These are phyloP conservation scores for Schizosaccharomyces lindneri DNA, from an alignment of 805 yeast species.

Conservation along the genomic window DNA sequence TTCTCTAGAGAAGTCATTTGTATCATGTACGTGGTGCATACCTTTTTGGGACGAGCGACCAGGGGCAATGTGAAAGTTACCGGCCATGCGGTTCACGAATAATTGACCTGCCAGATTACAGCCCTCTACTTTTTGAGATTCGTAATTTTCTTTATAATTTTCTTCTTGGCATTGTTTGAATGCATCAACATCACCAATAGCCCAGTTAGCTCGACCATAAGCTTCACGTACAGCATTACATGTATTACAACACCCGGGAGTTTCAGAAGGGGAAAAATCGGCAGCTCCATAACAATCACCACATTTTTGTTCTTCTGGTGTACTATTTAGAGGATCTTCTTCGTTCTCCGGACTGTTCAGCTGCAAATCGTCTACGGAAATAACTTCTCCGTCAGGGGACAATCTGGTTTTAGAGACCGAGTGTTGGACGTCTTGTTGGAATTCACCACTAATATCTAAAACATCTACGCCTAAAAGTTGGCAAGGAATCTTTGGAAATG, in stretches of 20 bases:
- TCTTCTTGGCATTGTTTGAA: conserved; percentile 78
- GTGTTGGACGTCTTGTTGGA: conserved; percentile 45
- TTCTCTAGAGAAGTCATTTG: conserved; percentile 35
- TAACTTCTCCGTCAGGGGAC: conserved; percentile 24
- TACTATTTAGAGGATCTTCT: conserved; percentile 7
- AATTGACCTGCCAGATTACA: conserved; percentile 68
- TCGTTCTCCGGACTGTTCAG: conserved; percentile 13
- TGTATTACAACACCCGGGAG: conserved; percentile 50
- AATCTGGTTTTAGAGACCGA: conserved; percentile 54
- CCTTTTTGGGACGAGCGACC: conserved; percentile 46
- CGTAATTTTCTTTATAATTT: conserved; percentile 48
- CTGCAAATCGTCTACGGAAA: conserved; percentile 18
- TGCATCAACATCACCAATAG: conserved; percentile 65
- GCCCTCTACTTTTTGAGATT: conserved; percentile 48
- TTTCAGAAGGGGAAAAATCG: conserved; percentile 20
- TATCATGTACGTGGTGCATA: conserved; percentile 54
- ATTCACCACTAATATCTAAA: conserved; percentile 71
- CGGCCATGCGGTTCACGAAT: conserved; percentile 60
- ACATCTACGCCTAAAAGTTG: conserved; percentile 58
- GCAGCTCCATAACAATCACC: conserved; percentile 77
- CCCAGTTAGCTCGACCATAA: conserved; percentile 60
- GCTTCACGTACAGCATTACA: conserved; percentile 66
- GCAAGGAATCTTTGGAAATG: conserved; percentile 73
- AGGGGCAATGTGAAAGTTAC: conserved; percentile 88
- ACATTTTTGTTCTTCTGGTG: conserved; percentile 20